Base-by-base conservation (phyloP, 306 rosid genomes). In the Vachellia pachyceras region DNA sequence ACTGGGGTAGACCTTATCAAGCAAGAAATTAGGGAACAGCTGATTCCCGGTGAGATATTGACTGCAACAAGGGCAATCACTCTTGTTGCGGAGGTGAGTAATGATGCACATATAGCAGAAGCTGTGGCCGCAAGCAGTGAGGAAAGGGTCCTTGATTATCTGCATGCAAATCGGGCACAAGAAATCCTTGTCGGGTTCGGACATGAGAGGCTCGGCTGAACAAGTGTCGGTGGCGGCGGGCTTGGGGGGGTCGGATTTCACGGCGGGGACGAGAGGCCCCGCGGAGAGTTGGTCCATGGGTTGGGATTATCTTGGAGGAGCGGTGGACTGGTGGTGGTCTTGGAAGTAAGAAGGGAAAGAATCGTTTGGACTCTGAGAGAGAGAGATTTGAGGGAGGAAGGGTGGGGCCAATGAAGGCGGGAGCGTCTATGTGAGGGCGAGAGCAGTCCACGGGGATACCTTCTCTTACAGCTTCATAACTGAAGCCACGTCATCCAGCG, bases 101-200 rank as follows among this genome's bases (percentile, higher is more conserved):
- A 77, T 85, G 87, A 95, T 93, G 79, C 99, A 95, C 97, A 95
- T 95, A 76, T 93, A 95, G 86, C 99, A 95, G 87, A 95, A 95
- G 87, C 97, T 93, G 77, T 95, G 99, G 3, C 99, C 97, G 63
- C 99, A 95, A 0, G 91, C 84, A 0, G 98, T 95, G 55, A 95
- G 97, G 82, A 95, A 93, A 3, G 97, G 92, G 58, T 90, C 98
- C 84, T 89, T 93, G 47, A 95, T 89, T 55, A 90, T 85, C 91
- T 95, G 99, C 97, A 95, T 95, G 80, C 99, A 95, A 89, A 95
- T 95, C 85, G 99, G 99, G 41, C 99, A 95, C 0, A 95, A 84
- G 72, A 91, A 89, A 66, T 95, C 99, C 79, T 86, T 95, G 76
- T 95, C 99, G 67, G 84, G 84, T 73, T 93, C 93, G 12, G 88